Evolutionary conservation across 179 eudicot genomes (phyloP), one percentile per base, ranked within the genome.

Genomic region (Monotropa hypopitys): DNA sequence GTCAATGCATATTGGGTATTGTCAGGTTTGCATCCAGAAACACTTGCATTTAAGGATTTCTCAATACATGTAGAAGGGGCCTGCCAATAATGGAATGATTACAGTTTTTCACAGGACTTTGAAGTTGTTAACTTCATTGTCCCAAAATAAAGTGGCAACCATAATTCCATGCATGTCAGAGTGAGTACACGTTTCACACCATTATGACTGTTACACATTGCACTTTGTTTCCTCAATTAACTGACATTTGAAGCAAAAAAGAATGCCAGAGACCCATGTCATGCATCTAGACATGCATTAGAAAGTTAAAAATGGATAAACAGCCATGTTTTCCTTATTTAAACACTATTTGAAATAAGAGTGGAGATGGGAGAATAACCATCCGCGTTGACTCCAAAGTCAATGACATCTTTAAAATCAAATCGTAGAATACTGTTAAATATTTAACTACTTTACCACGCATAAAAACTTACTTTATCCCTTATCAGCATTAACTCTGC

Each of bases 401-500:
- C 43, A 30, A 32, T 26, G 21, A 50, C 42, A 50, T 49, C 54
- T 72, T 51, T 21, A 51, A 50, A 50, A 50, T 32, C 61, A 3
- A 7, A 32, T 1, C 3, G 21, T 43, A 32, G 46, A 49, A 38
- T 12, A 61, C 20, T 28, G 38, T 13, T 28, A 61, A 61, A 61
- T 28, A 4, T 30, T 28, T 7, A 21, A 12, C 67, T 61, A 7
- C 28, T 61, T 12, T 61, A 61, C 67, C 43, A 40, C 67, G 18
- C 35, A 66, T 5, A 47, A 10, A 12, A 79, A 76, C 85, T 81
- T 87, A 93, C 99, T 84, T 93, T 95, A 73, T 91, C 96, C 77
- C 91, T 84, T 76, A 90, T 84, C 75, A 91, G 78, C 69, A 84
- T 83, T 62, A 95, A 81, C 79, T 80, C 87, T 23, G 92, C 96